These are phyloP conservation scores for Babesia caballi DNA, from an alignment of 169 alveolate species.

Conservation along the genomic window DNA sequence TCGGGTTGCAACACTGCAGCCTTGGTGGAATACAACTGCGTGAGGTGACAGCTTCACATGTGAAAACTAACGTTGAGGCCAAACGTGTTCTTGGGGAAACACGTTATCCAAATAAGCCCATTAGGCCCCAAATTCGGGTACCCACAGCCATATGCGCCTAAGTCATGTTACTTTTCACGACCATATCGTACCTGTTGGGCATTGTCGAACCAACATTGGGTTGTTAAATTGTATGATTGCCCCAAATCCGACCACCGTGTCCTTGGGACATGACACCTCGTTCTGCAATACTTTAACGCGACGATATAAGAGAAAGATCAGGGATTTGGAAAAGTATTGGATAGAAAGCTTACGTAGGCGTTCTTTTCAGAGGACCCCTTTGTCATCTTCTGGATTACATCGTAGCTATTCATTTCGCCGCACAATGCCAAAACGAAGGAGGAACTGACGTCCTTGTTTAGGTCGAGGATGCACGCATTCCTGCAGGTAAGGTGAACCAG, in stretches of 20 bases:
- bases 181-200: slow-evolving; percentile 25
- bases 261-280: slow-evolving; percentile 29
- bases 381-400: slow-evolving; percentile 34
- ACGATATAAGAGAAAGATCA: neutral
- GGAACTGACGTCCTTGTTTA: slow-evolving; percentile 14
- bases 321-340: neutral
- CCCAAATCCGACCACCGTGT: slow-evolving; percentile 37
- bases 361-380: neutral
- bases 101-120: slow-evolving; percentile 47
- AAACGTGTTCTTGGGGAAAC: slow-evolving; percentile 34
- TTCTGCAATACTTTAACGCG: neutral
- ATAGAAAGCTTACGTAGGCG: neutral
- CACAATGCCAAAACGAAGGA: slow-evolving; percentile 42
- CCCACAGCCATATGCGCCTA: slow-evolving; percentile 35
- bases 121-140: slow-evolving; percentile 1
- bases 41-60: neutral
- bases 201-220: neutral
- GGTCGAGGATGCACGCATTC: slow-evolving; percentile 52
- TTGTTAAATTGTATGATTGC: neutral
- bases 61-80: slow-evolving; percentile 23
- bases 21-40: neutral
- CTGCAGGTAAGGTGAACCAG: neutral
- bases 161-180: neutral
- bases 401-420: neutral
- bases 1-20: neutral